Base-by-base conservation (phyloP, 352 stramenopile genomes). In the Detonula confervacea region DNA sequence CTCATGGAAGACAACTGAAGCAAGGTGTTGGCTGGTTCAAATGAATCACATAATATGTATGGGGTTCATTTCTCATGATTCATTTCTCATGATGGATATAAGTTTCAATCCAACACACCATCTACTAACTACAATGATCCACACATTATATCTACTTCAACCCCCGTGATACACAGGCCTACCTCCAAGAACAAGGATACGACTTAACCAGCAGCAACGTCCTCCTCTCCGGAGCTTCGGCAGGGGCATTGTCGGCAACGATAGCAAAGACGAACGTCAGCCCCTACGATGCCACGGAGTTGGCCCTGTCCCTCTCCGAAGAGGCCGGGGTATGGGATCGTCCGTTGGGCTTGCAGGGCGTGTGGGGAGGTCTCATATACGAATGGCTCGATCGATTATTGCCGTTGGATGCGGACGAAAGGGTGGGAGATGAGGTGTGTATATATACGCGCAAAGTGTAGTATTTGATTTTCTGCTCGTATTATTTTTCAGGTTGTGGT, bases 351-450 rank as follows among this genome's bases (percentile, higher is more conserved):
- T 80, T 95, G 42, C 84, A 92, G 64, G 90, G 91, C 16, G 85
- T 95, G 47, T 95, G 91, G 91, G 90, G 90, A n/a, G 64, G 60
- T 25, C 84, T 95, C 35, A 92, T 95, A 69, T 68, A 89, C 25
- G 70, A 91, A 12, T 95, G 91, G 91, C 72, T 95, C 12, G 78
- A 95, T 68, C 66, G 73, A 18, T 80, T 95, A 30, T 64, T 95
- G 12, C 90, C 90, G 35, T 39, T 74, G 20, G 54, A 95, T 78
- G 90, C 85, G 5, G 77, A 84, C 24, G 66, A 88, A 14, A 67
- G 29, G 22, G 62, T 86, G 18, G 35, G 74, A 12, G 76, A 73
- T 4, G 73, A 76, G 59, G 73, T 86, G 33, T 66, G 69, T 20
- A 16, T 79, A 9, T 73, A n/a, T n/a, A n/a, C n/a, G n/a, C n/a